Evolutionary conservation across 495 filamentous ascomycete genomes (phyloP), one percentile per base, ranked within the genome.

Genomic region (Neurospora discreta): DNA sequence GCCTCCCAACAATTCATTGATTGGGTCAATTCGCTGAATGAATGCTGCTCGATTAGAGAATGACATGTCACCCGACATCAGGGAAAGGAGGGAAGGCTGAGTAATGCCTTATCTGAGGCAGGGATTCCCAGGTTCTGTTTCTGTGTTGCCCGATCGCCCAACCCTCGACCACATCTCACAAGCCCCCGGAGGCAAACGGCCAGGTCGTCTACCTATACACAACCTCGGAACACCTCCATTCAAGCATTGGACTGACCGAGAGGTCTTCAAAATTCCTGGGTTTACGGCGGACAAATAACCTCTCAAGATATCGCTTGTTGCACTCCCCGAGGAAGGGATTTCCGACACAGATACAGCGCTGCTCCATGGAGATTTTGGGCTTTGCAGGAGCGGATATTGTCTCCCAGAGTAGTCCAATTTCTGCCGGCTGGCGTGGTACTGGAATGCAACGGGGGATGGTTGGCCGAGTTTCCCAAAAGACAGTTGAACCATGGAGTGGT

Each of bases 401-500:
- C 46, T 26, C 11, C 46, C 1, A 58, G 46, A 11, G 20, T 58
- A 23, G 46, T 58, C 20, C 46, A 58, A 20, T 58, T 58, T 20
- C 46, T 58, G 20, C 20, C 46, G 15, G 20, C 46, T 26, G 20
- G 46, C 10, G 4, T 58, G 3, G 46, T 0, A 10, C 26, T 58
- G 20, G 46, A 58, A 15, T 58, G 46, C 1, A 58, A 58, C 46
- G 46, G 20, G 20, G 11, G 46, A 26, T 23, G 8, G n/a, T 2
- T 58, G 20, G 20, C n/a, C 6, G 20, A 58, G 20, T 58, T 10
- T 20, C 7, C 42, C 8, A 1, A 10, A 10, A 43, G 42, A n/a
- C 0, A 1, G 7, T 6, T 43, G n/a, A n/a, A n/a, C n/a, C n/a
- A n/a, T n/a, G n/a, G n/a, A 20, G 0, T 1, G 1, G 0, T 44